Conservation (phyloP, 2,329 filamentous ascomycete genomes). For the Lachnellula subtilissima region DNA sequence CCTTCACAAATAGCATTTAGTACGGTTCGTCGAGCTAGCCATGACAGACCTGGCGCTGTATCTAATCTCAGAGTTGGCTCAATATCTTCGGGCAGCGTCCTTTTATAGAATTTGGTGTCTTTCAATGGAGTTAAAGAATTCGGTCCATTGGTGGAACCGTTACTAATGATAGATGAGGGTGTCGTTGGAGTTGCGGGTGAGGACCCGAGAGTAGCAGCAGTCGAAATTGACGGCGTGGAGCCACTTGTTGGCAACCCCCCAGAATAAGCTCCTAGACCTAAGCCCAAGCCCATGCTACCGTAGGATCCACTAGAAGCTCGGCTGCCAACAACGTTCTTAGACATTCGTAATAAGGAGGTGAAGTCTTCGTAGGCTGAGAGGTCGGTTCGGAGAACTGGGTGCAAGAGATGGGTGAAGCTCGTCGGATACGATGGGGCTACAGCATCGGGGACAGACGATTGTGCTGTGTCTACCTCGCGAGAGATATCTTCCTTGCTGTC, state of each 20-base stretch:
- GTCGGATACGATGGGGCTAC: conserved; percentile 53
- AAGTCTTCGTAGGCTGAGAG: conserved; percentile 82
- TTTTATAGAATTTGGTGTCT: conserved; percentile 92
- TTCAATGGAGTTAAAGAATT: conserved; percentile 61
- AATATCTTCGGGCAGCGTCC: conserved; percentile 81
- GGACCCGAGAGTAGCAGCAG: conserved; percentile 44
- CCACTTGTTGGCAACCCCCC: conserved; percentile 47
- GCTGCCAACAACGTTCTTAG: conserved; percentile 54
- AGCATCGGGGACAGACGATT: conserved; percentile 36
- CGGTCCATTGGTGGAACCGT: conserved; percentile 35
- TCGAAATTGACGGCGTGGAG: conserved; percentile 55
- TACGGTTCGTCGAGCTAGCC: conserved; percentile 84
- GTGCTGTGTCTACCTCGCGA: conserved; percentile 30
- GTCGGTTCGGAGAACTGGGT: conserved; percentile 78
- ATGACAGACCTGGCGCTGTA: conserved; percentile 83
- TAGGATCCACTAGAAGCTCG: conserved; percentile 70
- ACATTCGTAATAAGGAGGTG: conserved; percentile 65
- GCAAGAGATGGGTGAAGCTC: conserved; percentile 77
- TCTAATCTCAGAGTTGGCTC: conserved; percentile 91
- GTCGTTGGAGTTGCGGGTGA: conserved; percentile 56
- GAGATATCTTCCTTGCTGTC: conserved; percentile 51
- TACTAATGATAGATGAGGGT: conserved; percentile 48
- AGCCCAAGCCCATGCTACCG: conserved; percentile 45
- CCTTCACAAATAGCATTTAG: conserved; percentile 79
- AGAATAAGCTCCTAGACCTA: conserved; percentile 45